Evolutionary conservation across 1,284 basidiomycete species (phyloP).

Genomic region (Afroboletus lepidellus): DNA sequence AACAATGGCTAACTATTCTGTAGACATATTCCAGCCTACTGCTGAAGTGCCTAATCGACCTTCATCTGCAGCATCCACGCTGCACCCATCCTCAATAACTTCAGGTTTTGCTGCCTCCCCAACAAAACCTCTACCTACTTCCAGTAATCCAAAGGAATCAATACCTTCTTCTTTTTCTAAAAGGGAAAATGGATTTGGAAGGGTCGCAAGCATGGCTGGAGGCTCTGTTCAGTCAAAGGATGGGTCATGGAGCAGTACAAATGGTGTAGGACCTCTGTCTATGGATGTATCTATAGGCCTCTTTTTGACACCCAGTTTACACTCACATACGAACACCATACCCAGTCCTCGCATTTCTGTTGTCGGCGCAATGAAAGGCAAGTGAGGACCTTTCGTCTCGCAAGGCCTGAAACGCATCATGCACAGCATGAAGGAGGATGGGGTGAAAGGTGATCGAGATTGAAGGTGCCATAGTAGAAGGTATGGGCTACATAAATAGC

Average conservation of each 20-base stretch:
- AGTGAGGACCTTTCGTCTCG: conserved; percentile 8
- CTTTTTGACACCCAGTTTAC: neutral
- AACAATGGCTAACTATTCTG: conserved; percentile 2
- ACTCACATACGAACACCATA: neutral
- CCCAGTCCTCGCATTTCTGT: conserved; percentile 1
- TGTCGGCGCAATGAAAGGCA: conserved; percentile 17
- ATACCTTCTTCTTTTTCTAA: conserved; percentile 2
- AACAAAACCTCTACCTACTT: neutral
- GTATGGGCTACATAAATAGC: neutral
- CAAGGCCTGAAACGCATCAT: conserved; percentile 24
- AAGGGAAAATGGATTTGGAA: neutral
- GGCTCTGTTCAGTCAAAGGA: neutral
- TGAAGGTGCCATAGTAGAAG: conserved; percentile 1
- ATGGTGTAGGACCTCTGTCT: neutral
- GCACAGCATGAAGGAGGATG: conserved; percentile 27
- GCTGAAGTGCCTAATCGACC: conserved; percentile 2
- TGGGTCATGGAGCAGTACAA: neutral
- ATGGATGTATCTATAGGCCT: neutral
- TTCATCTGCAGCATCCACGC: neutral
- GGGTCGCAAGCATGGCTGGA: neutral
- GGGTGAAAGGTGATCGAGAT: conserved; percentile 2
- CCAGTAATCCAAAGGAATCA: neutral
- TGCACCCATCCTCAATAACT: neutral
- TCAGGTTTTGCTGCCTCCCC: neutral
- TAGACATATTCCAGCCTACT: neutral